phyloP scores from a whole-genome alignment of 129 eudicot genomes.

The Kitagawia praeruptora region DNA sequence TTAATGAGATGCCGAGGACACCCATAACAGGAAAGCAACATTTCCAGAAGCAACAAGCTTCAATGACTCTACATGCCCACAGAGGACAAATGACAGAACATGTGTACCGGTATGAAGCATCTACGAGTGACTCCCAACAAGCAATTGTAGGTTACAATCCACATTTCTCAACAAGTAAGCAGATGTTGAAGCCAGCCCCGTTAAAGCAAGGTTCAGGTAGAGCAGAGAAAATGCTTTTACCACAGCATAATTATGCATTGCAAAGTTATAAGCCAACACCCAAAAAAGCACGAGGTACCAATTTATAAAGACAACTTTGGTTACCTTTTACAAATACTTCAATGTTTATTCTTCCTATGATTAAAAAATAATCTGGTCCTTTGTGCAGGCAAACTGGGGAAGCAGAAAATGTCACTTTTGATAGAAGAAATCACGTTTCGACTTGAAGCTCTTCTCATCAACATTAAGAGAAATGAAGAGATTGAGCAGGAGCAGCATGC shows the following conservation, averaged over 20 bases:
- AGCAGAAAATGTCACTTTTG: constrained; percentile 14
- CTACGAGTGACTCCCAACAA: constrained; percentile 10
- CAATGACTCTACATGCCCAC: constrained; percentile 18
- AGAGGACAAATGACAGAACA: constrained; percentile 14
- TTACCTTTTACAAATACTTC: not conserved
- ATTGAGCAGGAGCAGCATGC: constrained; percentile 31
- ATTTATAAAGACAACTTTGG: not conserved
- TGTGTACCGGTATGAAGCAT: constrained; percentile 11
- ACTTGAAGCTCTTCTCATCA: constrained; percentile 36
- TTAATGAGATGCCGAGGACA: constrained; percentile 16
- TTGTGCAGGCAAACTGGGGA: constrained; percentile 37
- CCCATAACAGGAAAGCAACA: constrained; percentile 12
- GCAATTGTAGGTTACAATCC: constrained; percentile 18
- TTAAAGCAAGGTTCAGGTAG: constrained; percentile 23
- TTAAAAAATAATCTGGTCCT: not conserved
- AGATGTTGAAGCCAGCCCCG: constrained; percentile 15
- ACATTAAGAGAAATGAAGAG: constrained; percentile 12
- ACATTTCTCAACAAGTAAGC: constrained; percentile 21
- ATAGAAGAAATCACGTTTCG: constrained; percentile 39
- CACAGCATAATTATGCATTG: constrained; percentile 18
- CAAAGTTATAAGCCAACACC: constrained; percentile 19
- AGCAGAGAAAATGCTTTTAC: constrained; percentile 19
- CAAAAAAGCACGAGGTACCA: constrained; percentile 37
- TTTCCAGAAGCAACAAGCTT: constrained; percentile 25
- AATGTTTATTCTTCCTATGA: not conserved